Evolutionary conservation across 129 eudicot genomes (phyloP).

Genomic region (Escallonia herrerae): DNA sequence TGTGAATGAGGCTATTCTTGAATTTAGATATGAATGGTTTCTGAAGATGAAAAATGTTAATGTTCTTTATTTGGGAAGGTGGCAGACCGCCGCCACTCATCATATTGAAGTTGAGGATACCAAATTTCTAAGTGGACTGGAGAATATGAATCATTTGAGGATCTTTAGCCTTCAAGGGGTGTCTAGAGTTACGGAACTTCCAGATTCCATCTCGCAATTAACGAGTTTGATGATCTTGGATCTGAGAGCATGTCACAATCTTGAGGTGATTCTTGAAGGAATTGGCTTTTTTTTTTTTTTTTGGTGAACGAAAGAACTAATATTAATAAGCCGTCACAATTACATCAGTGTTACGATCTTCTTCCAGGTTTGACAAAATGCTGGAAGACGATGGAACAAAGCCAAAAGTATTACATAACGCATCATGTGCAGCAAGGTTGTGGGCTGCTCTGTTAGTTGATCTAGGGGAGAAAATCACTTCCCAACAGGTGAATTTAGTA

Average conservation of each 20-base stretch:
- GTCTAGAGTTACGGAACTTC: conserved; percentile 34
- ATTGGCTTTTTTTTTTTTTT: too few relatives aligned
- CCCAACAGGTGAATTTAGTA: too few relatives aligned
- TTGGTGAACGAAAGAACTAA: too few relatives aligned
- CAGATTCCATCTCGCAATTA: conserved; percentile 32
- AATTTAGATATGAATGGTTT: conserved; percentile 39
- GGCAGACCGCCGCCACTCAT: conserved; percentile 29
- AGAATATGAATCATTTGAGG: conserved; percentile 21
- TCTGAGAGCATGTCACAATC: conserved; percentile 50
- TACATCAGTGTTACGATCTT: too few relatives aligned
- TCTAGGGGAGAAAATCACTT: too few relatives aligned
- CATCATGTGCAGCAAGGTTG: too few relatives aligned
- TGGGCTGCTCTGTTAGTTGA: too few relatives aligned
- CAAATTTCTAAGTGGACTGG: conserved; percentile 18
- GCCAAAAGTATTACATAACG: too few relatives aligned
- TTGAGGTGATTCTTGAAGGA: conserved; percentile 28
- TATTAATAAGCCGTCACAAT: too few relatives aligned
- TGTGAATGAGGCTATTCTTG: conserved; percentile 28
- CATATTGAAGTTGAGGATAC: conserved; percentile 39
- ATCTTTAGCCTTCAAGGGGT: conserved; percentile 58
- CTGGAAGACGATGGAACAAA: too few relatives aligned
- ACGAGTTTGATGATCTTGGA: conserved; percentile 34
- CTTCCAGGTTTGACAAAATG: too few relatives aligned
- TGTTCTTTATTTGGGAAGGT: conserved; percentile 42
- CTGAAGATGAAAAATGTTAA: conserved; percentile 29